Evolutionary conservation across 2,329 filamentous ascomycete genomes (phyloP).

Genomic region (Aureobasidium mangrovei): DNA sequence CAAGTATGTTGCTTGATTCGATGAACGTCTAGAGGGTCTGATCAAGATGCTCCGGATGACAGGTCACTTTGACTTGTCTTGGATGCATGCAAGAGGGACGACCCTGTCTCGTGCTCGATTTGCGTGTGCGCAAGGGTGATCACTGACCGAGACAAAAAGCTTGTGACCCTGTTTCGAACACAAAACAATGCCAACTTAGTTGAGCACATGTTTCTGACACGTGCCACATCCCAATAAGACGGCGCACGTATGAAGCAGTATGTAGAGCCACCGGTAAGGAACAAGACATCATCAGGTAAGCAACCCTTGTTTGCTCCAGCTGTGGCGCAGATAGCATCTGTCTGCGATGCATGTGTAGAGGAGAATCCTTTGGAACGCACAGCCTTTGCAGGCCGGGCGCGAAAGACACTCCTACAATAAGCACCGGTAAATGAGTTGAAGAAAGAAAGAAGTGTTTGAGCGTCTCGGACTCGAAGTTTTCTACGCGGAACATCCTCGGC

Average conservation of each 20-base stretch:
- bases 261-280: constrained; percentile 13
- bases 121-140: too few relatives aligned
- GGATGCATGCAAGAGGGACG: too few relatives aligned
- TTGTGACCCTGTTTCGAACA: too few relatives aligned
- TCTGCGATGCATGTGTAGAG: constrained; percentile 13
- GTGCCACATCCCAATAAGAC: background rate
- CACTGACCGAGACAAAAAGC: too few relatives aligned
- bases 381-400: background rate
- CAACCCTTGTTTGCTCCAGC: constrained; percentile 13
- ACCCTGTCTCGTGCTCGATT: too few relatives aligned
- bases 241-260: background rate
- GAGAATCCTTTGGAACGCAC: constrained; percentile 3
- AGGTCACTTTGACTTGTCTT: too few relatives aligned
- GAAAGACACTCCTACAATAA: constrained; percentile 14
- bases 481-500: constrained; percentile 1
- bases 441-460: constrained; percentile 4
- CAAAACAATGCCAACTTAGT: too few relatives aligned
- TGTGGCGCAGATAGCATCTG: constrained; percentile 8
- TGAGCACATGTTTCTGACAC: too few relatives aligned
- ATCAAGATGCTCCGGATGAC: too few relatives aligned
- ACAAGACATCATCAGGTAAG: constrained; percentile 11
- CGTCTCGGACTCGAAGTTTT: background rate
- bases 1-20: too few relatives aligned
- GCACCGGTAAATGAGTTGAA: constrained; percentile 13
- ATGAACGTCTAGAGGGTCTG: too few relatives aligned